phyloP scores from a whole-genome alignment of 2,329 filamentous ascomycete genomes.

The Incumbomyces delicatus region DNA sequence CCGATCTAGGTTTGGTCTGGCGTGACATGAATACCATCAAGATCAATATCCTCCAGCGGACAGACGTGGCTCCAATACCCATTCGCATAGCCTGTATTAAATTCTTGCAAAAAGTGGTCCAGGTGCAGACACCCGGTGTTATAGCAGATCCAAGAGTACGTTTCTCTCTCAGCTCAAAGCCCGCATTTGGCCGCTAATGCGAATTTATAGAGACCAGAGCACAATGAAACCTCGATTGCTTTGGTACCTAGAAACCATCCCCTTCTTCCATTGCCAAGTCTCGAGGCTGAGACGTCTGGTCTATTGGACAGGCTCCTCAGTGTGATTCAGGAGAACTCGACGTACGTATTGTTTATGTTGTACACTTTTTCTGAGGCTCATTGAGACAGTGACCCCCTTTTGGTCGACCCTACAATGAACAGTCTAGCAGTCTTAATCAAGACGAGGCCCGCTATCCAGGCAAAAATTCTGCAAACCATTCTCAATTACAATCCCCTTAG shows the following conservation, averaged over 20 bases:
- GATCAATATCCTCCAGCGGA: slow-evolving; percentile 73
- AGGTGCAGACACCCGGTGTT: slow-evolving; percentile 79
- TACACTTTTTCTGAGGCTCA: not conserved
- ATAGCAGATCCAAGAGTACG: slow-evolving; percentile 74
- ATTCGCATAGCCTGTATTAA: slow-evolving; percentile 94
- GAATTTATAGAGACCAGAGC: slow-evolving; percentile 53
- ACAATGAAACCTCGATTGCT: slow-evolving; percentile 75
- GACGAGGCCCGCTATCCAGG: slow-evolving; percentile 67
- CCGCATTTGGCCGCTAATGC: not conserved
- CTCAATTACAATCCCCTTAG: slow-evolving; percentile 88
- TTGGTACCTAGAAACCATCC: slow-evolving; percentile 77
- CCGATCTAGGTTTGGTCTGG: slow-evolving; percentile 73
- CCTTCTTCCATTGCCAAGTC: slow-evolving; percentile 63
- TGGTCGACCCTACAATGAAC: slow-evolving; percentile 88
- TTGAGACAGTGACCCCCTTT: slow-evolving; percentile 61
- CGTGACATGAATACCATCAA: slow-evolving; percentile 83
- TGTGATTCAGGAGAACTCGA: slow-evolving; percentile 76
- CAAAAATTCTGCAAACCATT: slow-evolving; percentile 74
- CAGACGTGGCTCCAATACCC: slow-evolving; percentile 68
- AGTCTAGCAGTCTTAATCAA: slow-evolving; percentile 74
- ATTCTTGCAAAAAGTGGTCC: slow-evolving; percentile 85
- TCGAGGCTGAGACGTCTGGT: slow-evolving; percentile 89
- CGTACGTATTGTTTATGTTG: slow-evolving; percentile 44
- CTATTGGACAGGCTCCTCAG: slow-evolving; percentile 79
- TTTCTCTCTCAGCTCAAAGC: slow-evolving; percentile 15